phyloP scores from a whole-genome alignment of 169 alveolate species.

The Plasmodium cynomolgi region DNA sequence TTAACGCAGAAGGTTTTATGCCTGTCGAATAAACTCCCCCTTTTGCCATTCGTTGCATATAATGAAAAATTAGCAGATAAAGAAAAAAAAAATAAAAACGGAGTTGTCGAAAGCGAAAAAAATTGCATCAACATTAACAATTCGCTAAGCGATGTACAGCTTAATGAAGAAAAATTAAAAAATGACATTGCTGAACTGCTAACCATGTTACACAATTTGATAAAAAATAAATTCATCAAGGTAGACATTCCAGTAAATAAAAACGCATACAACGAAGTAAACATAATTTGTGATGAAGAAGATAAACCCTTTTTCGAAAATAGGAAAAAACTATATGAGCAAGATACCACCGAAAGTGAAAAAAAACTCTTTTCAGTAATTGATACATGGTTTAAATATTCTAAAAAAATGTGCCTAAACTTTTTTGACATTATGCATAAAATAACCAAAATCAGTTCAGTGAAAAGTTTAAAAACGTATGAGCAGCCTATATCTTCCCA shows the following conservation, averaged over 20 bases:
- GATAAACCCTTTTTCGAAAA: slow-evolving; percentile 59
- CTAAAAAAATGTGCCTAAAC: slow-evolving; percentile 66
- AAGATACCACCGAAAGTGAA: slow-evolving; percentile 63
- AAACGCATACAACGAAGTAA: slow-evolving; percentile 27
- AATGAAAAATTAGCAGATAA: slow-evolving; percentile 18
- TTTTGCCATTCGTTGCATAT: slow-evolving; percentile 38
- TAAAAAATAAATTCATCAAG: slow-evolving; percentile 52
- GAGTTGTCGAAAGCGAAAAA: background rate
- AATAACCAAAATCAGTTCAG: slow-evolving; percentile 62
- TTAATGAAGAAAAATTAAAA: slow-evolving; percentile 41
- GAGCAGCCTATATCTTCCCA: slow-evolving; percentile 71
- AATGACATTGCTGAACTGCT: slow-evolving; percentile 28
- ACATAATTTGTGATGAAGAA: slow-evolving; percentile 71
- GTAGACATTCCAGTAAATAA: slow-evolving; percentile 23
- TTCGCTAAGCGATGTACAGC: slow-evolving; percentile 15
- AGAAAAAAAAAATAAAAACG: background rate
- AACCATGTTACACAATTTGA: slow-evolving; percentile 23
- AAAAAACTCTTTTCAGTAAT: slow-evolving; percentile 48
- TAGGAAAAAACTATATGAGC: slow-evolving; percentile 18
- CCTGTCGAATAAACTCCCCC: slow-evolving; percentile 49
- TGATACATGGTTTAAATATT: slow-evolving; percentile 70
- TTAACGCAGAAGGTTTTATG: slow-evolving; percentile 48
- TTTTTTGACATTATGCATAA: slow-evolving; percentile 72
- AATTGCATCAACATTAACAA: background rate
- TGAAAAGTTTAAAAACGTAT: slow-evolving; percentile 65